Evolutionary conservation across 371 early-diverging fungal genomes (phyloP), one percentile per base, ranked within the genome.

Genomic region (Cokeromyces recurvatus): DNA sequence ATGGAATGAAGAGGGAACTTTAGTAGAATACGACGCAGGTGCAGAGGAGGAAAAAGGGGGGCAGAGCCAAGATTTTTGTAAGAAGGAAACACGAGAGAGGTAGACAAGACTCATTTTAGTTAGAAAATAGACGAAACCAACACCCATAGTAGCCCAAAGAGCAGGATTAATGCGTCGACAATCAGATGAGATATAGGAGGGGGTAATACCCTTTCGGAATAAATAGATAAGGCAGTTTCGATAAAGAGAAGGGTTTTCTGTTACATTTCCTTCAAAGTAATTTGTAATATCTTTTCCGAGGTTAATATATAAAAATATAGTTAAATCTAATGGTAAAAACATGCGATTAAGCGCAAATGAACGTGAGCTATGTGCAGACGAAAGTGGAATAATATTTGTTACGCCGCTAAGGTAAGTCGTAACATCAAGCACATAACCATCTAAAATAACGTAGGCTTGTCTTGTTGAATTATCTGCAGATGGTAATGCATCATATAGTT

Each of bases 121-220:
- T 3, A 75, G 40, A 31, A 69, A 75, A 29, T 66, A 64, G 0
- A 68, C 11, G 0, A 71, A 46, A 1, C 68, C 67, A 12, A 46
- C 51, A 4, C 72, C 72, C 68, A 75, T 64, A 2, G 68, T 71
- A 1, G 72, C 70, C 76, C 76, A 71, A 1, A 75, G 41, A 7
- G 69, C 70, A 22, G 76, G 76, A 32, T 75, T 71, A 34, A 64
- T 57, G 12, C 54, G 58, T 2, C 35, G 38, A 25, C 72, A 75
- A 21, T 59, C 71, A 6, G 45, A 37, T 1, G 59, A 50, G 6
- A 47, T 46, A 14, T 46, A 47, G 2, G 67, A 61, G 2, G 53
- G 49, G 2, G 51, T 50, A 20, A 68, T 60, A 4, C 72, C 72
- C 12, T 55, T 58, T 19, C 57, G 58, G 22, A 71, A 75, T 6